phyloP scores from a whole-genome alignment of 1,139 yeast species.

The Fermentozyma sake region DNA sequence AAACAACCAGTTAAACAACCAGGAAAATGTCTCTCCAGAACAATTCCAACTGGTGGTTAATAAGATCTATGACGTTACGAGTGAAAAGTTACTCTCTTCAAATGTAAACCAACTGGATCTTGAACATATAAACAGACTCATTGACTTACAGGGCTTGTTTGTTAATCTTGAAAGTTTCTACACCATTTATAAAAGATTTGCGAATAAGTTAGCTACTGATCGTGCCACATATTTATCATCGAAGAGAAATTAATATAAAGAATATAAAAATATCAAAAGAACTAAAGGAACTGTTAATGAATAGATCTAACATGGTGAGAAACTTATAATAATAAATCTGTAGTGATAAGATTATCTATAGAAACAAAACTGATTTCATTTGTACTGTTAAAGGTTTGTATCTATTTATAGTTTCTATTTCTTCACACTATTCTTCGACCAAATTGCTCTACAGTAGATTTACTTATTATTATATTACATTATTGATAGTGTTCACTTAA shows the following conservation, averaged over 20 bases:
- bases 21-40: conserved; percentile 4
- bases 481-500: no score
- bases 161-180: conserved; percentile 47
- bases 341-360: background rate
- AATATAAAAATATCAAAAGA: conserved; percentile 1
- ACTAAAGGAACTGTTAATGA: background rate
- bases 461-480: no score
- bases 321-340: background rate
- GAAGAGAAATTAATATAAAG: no score
- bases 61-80: conserved; percentile 25
- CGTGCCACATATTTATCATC: no score
- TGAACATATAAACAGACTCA: conserved; percentile 38
- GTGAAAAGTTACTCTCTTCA: no score
- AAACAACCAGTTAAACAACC: no score
- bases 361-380: background rate
- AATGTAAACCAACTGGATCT: no score
- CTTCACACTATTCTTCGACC: no score
- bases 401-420: no score
- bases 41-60: conserved; percentile 11
- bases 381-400: background rate
- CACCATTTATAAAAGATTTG: conserved; percentile 43
- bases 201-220: conserved; percentile 26
- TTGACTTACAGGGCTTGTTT: conserved; percentile 48
- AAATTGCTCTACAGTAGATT: no score
- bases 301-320: background rate